These are phyloP conservation scores for Oryza glumipatula DNA, from an alignment of 176 grass and related monocot genomes.

Conservation along the genomic window DNA sequence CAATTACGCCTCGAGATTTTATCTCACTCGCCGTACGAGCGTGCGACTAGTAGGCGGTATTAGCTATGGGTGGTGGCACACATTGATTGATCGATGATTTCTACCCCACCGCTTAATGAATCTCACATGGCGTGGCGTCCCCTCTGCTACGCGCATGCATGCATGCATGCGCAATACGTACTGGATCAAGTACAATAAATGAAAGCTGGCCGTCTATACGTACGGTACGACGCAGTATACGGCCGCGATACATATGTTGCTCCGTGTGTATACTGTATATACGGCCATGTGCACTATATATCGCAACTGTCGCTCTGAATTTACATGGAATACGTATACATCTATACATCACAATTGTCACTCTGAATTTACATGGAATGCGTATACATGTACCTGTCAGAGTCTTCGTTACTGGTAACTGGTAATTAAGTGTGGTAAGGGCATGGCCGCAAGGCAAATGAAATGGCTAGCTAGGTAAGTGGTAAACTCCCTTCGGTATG, in stretches of 20 bases:
- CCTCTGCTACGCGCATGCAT: background rate
- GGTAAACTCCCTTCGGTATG: background rate
- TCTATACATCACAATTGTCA: background rate
- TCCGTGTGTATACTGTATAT: background rate
- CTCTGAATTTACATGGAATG: background rate
- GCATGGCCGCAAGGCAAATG: background rate
- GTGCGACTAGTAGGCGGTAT: background rate
- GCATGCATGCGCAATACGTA: background rate
- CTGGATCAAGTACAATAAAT: constrained; percentile 26
- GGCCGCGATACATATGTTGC: background rate
- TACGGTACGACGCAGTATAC: background rate
- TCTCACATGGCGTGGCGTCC: constrained; percentile 44
- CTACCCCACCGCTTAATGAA: constrained; percentile 42
- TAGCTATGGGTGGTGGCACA: background rate
- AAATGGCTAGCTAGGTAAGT: background rate
- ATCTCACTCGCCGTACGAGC: background rate
- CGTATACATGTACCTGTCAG: background rate
- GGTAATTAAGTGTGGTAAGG: no score
- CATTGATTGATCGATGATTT: constrained; percentile 14
- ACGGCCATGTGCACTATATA: background rate
- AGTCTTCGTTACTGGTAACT: background rate
- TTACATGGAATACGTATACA: background rate
- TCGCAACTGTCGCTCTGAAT: background rate
- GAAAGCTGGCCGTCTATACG: background rate
- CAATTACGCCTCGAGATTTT: background rate